Percentiles rank a stretch among this genome's conserved stretches.
phyloP scores from a whole-genome alignment of 148 eudicot genomes.

The Dianthus caryophyllus region DNA sequence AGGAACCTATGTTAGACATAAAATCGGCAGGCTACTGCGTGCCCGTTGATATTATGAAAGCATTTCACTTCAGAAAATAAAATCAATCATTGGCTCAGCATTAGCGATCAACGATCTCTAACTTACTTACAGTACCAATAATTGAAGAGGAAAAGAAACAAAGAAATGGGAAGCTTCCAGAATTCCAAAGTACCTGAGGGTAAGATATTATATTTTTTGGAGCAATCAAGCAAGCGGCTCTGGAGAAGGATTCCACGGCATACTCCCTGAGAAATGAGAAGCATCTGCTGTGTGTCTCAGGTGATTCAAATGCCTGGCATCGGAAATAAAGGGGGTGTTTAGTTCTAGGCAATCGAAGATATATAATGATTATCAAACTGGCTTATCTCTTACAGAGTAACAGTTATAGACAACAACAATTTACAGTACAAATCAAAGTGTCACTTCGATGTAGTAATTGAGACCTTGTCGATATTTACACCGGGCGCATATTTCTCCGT shows the following conservation, averaged over 20 bases:
- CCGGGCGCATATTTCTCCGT: conserved; percentile 83
- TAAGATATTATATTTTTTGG: conserved; percentile 86
- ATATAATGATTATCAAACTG: background rate
- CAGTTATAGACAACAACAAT: background rate
- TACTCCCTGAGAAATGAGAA: conserved; percentile 79
- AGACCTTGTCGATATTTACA: conserved; percentile 93
- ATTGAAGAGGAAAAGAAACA: background rate
- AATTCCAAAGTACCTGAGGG: conserved; percentile 63
- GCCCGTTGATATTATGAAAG: background rate
- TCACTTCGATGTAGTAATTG: background rate
- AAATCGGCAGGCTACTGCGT: background rate
- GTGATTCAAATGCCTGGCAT: conserved; percentile 96
- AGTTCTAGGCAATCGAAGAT: background rate
- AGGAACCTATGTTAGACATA: background rate
- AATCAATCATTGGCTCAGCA: background rate
- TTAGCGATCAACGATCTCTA: background rate
- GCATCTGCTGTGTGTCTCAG: conserved; percentile 83
- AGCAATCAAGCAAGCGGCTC: conserved; percentile 78
- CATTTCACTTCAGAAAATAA: background rate
- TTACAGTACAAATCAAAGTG: conserved; percentile 1
- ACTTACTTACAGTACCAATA: background rate
- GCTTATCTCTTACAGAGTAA: background rate
- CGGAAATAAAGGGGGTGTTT: background rate
- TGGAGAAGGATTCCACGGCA: conserved; percentile 76
- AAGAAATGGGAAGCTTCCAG: background rate